Evolutionary conservation across 2,329 filamentous ascomycete genomes (phyloP).

Genomic region (Diaporthe sp.): DNA sequence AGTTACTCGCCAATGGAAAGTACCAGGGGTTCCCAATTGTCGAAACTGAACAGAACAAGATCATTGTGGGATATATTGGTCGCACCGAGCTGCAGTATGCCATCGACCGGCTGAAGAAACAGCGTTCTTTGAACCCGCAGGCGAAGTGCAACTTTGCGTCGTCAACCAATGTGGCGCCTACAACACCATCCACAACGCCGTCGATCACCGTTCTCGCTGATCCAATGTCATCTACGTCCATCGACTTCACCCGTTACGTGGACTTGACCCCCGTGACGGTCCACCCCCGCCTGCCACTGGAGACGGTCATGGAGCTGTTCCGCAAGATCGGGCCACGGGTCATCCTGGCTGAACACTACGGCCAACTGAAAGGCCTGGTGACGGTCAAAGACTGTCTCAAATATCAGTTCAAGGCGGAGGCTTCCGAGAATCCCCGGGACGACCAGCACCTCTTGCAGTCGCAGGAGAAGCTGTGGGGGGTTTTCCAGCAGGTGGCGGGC

Average conservation of each 20-base stretch:
- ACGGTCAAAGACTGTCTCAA: constrained; percentile 98
- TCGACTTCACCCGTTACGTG: constrained; percentile 89
- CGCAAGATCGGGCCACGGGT: constrained; percentile 96
- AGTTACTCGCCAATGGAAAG: constrained; percentile 78
- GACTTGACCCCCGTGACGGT: constrained; percentile 91
- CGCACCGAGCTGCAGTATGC: constrained; percentile 92
- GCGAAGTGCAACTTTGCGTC: constrained; percentile 81
- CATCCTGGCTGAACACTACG: constrained; percentile 91
- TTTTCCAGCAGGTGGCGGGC: constrained; percentile 61
- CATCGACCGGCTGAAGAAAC: constrained; percentile 80
- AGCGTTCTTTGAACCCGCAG: constrained; percentile 72
- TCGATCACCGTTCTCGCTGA: constrained; percentile 55
- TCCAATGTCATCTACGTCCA: constrained; percentile 48
- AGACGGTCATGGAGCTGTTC: constrained; percentile 99
- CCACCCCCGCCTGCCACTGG: constrained; percentile 89
- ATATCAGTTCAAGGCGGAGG: constrained; percentile 97
- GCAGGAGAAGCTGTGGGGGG: constrained; percentile 74
- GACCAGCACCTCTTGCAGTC: constrained; percentile 65
- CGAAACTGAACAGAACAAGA: constrained; percentile 75
- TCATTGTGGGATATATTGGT: constrained; percentile 90
- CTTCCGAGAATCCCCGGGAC: constrained; percentile 77
- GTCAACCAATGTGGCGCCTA: constrained; percentile 42
- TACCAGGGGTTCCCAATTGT: constrained; percentile 96
- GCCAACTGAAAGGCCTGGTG: constrained; percentile 83
- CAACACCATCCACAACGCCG: constrained; percentile 51